Conservation (phyloP, 768 basidiomycete species). For the Pleurotus tuber-regium region DNA sequence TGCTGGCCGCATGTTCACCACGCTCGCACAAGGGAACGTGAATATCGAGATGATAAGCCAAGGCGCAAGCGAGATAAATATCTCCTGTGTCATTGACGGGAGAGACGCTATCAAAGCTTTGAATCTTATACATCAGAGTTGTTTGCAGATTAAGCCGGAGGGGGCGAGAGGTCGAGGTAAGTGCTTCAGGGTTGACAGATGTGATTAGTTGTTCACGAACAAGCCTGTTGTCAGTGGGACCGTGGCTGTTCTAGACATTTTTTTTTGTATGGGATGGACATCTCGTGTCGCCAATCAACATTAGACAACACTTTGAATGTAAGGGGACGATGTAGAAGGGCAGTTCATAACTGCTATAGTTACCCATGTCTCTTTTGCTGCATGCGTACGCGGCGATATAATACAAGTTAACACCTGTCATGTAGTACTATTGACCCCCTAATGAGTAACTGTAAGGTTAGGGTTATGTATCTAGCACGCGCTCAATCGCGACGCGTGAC, state of each 20-base stretch:
- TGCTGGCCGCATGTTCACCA: conserved; percentile 90
- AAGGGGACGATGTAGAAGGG: no score
- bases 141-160: conserved; percentile 50
- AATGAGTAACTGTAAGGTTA: no score
- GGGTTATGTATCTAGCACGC: no score
- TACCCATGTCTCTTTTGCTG: no score
- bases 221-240: conserved; percentile 9
- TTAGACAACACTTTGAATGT: no score
- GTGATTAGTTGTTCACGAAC: not conserved
- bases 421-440: no score
- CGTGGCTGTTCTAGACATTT: conserved; percentile 13
- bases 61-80: conserved; percentile 93
- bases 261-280: no score
- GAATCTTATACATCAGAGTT: conserved; percentile 91
- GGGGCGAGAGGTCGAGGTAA: conserved; percentile 1
- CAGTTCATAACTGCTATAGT: no score
- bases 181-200: not conserved
- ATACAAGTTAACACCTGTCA: no score
- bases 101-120: conserved; percentile 87
- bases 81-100: conserved; percentile 86
- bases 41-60: conserved; percentile 99
- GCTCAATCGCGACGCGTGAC: not conserved
- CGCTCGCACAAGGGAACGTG: conserved; percentile 87
- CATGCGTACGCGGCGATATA: no score
- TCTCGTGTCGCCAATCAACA: no score